A percentile compares a stretch with the other conserved stretches of the same genome.
phyloP scores from a whole-genome alignment of 2,329 filamentous ascomycete species.

The Neofusicoccum umdonicola region DNA sequence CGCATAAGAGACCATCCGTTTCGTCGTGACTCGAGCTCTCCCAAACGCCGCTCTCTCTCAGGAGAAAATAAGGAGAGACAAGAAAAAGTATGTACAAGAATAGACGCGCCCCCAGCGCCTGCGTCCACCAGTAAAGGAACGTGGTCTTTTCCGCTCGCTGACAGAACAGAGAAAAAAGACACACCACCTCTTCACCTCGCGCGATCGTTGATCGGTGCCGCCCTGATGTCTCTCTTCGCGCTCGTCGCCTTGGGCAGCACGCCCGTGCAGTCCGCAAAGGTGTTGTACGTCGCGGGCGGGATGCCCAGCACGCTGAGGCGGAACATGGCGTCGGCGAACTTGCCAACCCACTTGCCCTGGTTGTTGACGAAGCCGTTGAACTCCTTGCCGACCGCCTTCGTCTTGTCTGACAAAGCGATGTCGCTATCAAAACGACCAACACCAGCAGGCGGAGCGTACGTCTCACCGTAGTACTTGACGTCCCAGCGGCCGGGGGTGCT shows the following conservation, averaged over 20 bases:
- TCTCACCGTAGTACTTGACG: constrained; percentile 47
- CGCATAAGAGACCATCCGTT: neutral
- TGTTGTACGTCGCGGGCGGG: neutral
- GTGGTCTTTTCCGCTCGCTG: neutral
- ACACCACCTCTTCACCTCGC: neutral
- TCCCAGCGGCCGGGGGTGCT: constrained; percentile 53
- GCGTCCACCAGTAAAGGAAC: neutral
- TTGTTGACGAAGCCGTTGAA: constrained; percentile 22
- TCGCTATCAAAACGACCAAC: constrained; percentile 26
- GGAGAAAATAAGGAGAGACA: neutral
- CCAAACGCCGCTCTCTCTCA: neutral
- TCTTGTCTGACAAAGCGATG: constrained; percentile 21
- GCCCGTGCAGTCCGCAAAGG: constrained; percentile 10
- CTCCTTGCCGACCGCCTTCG: constrained; percentile 26
- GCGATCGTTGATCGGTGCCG: constrained; percentile 5
- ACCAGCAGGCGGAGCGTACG: constrained; percentile 1
- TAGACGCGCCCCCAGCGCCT: neutral
- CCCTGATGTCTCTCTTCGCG: neutral
- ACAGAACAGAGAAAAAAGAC: neutral
- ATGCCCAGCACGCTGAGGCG: neutral
- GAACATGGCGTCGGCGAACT: constrained; percentile 26
- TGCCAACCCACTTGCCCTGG: constrained; percentile 32
- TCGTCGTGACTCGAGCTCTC: neutral
- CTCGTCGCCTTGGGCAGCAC: neutral
- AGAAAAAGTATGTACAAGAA: neutral